Conservation (phyloP, 2,329 filamentous ascomycete genomes). For the Trichoderma atrobrunneum region DNA sequence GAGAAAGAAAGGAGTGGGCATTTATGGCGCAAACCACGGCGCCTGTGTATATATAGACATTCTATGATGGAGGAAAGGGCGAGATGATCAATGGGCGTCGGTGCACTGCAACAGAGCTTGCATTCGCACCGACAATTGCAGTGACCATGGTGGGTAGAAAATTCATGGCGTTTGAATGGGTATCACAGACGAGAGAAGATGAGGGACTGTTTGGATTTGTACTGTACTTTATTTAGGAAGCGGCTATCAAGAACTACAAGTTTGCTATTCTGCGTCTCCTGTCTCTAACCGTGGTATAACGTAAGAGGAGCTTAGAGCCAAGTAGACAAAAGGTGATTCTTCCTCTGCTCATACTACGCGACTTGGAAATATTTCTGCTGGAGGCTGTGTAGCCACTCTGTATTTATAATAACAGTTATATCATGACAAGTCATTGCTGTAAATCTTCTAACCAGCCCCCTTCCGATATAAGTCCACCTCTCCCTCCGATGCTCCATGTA, state of each 20-base stretch:
- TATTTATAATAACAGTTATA: background rate
- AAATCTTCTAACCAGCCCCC: background rate
- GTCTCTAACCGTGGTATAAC: background rate
- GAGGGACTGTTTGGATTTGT: background rate
- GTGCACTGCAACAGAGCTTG: background rate
- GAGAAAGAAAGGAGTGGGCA: background rate
- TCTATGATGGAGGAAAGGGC: background rate
- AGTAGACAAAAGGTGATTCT: no score
- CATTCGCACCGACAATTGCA: background rate
- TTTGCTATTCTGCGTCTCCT: background rate
- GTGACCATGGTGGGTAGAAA: background rate
- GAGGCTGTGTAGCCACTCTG: background rate
- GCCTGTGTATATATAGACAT: conserved; percentile 12
- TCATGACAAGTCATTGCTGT: conserved; percentile 16
- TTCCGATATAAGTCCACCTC: conserved; percentile 6
- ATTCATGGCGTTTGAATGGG: conserved; percentile 1
- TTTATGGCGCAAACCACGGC: background rate
- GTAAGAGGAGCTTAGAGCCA: background rate
- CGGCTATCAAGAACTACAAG: background rate
- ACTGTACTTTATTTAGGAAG: background rate
- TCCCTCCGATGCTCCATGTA: conserved; percentile 19
- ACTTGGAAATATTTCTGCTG: background rate
- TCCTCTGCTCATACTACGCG: no score
- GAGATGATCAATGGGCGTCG: background rate
- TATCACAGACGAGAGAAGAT: background rate